A percentile compares a stretch with the other conserved stretches of the same genome.
phyloP scores from a whole-genome alignment of 148 eudicot species.

The Cornus kousa region DNA sequence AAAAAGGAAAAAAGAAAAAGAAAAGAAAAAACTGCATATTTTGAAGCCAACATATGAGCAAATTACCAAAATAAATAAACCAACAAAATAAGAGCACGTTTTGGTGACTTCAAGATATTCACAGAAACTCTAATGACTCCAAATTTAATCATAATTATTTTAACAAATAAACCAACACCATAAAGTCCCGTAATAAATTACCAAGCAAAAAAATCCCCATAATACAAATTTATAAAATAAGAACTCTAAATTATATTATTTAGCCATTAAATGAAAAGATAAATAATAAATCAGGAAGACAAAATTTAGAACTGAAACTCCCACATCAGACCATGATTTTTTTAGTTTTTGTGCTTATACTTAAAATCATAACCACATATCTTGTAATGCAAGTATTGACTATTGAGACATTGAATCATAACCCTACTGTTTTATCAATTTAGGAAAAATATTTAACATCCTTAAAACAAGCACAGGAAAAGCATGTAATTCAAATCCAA shows the following conservation, averaged over 20 bases:
- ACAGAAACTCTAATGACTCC: not conserved
- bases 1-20: not conserved
- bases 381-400: too few species aligned
- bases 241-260: not conserved
- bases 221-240: not conserved
- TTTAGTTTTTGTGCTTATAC: too few species aligned
- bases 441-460: too few species aligned
- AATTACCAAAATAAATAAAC: not conserved
- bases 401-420: too few species aligned
- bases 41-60: not conserved
- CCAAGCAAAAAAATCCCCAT: not conserved
- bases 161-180: not conserved
- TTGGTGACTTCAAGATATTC: not conserved
- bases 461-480: too few species aligned
- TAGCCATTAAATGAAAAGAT: not conserved
- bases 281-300: not conserved
- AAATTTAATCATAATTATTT: too few species aligned
- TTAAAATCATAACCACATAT: too few species aligned
- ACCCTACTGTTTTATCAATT: too few species aligned
- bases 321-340: not conserved
- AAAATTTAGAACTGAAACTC: not conserved
- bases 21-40: not conserved
- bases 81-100: not conserved
- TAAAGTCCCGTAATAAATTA: not conserved
- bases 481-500: too few species aligned